Conservation (phyloP, 1,284 basidiomycete genomes). For the Ustilago curta region DNA sequence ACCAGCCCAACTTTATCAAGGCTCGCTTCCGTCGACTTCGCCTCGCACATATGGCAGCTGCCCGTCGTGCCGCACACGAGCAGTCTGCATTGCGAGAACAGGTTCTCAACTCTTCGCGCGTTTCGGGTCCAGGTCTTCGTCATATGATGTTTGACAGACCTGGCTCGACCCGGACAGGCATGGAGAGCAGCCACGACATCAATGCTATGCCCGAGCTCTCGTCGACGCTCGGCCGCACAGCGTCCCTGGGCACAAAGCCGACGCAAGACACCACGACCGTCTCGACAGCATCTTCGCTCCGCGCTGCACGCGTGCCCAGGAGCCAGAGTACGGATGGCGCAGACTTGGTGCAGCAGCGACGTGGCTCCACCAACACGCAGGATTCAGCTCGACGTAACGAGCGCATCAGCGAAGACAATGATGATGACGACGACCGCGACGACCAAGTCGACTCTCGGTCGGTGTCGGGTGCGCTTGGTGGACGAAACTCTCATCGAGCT, state of each 20-base stretch:
- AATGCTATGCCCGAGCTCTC: slow-evolving; percentile 37
- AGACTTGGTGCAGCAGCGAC: slow-evolving; percentile 12
- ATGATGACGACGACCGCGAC: slow-evolving; percentile 14
- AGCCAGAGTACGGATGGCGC: slow-evolving; percentile 30
- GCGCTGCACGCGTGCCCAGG: slow-evolving; percentile 17
- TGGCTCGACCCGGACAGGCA: slow-evolving; percentile 27
- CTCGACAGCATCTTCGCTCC: slow-evolving; percentile 29
- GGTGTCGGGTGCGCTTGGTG: slow-evolving; percentile 7
- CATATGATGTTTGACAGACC: slow-evolving; percentile 60
- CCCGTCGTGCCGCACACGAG: slow-evolving; percentile 56
- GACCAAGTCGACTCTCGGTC: slow-evolving; percentile 3
- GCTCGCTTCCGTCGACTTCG: slow-evolving; percentile 58
- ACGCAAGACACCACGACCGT: slow-evolving; percentile 26
- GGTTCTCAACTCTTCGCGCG: slow-evolving; percentile 52
- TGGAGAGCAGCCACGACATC: slow-evolving; percentile 25
- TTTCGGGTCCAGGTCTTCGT: slow-evolving; percentile 49
- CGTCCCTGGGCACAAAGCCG: slow-evolving; percentile 29
- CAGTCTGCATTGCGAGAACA: slow-evolving; percentile 60
- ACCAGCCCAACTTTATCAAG: slow-evolving; percentile 60
- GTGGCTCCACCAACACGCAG: slow-evolving; percentile 23
- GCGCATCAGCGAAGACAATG: slow-evolving; percentile 20
- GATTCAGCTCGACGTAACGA: slow-evolving; percentile 10
- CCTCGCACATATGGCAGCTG: slow-evolving; percentile 60
- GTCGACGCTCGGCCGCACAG: slow-evolving; percentile 22
- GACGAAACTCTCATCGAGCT: slow-evolving; percentile 2